Base-by-base conservation (phyloP, 768 basidiomycete species). In the Mycena galericulata region DNA sequence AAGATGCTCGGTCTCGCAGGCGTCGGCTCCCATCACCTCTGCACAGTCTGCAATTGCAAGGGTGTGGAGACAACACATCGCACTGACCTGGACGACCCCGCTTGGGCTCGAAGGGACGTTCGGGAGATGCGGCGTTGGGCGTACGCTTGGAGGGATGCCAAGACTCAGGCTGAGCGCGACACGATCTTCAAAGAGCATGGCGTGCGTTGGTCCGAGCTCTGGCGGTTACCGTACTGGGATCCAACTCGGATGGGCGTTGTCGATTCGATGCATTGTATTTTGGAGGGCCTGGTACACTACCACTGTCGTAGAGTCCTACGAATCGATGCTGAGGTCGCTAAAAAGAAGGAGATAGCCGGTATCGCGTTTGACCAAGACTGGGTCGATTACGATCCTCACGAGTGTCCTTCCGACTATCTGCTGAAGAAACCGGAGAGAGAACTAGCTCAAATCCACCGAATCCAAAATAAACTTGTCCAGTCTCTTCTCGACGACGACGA, bases 241-340 rank as follows among this genome's bases (percentile, higher is more conserved):
- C 75, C 78, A 4, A 67, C 74, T 8, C 65, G 67, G 11, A 73
- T 74, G 67, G 70, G 70, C 6, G 69, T 79, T 29, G 68, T 79
- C 38, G 76, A 80, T 55, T 70, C 75, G 7, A 80, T 81, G 79
- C 80, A 81, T 61, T 74, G 70, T 50, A 62, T 80, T 20, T 67
- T 74, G 18, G 69, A 76, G 29, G 74, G 76, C 61, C 47, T 73
- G 14, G 45, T 74, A 22, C 50, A 72, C 27, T 57, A 68, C 27
- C 75, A 75, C 54, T 72, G 60, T 45, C 62, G 58, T 32, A 29
- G 67, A 43, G 69, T 74, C 30, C 72, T 70, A 47, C 63, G 70
- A 27, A 73, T 74, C 6, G 67, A 71, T 40, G 40, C 60, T 24
- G 54, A 67, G 47, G 32, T 60, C 24, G 58, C 68, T 41, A 69